Conservation (phyloP, 306 rosid species). For the cucumber (Cucumis sativus) region Cucumber_9930_V3 NC_026655.2:27751001-27751500, state of each 20-base stretch:
- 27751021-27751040: background rate
- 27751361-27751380: conserved; percentile 23
- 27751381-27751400: conserved; percentile 23
- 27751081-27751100: background rate
- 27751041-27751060: background rate
- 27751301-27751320: conserved; percentile 8
- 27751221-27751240: background rate
- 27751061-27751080: background rate
- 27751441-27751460: conserved; percentile 13
- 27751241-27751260: background rate
- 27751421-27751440: conserved; percentile 24
- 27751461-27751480: background rate
- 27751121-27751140: background rate
- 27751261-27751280: background rate
- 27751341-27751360: conserved; percentile 25
- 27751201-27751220: background rate
- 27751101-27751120: background rate
- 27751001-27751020: background rate
- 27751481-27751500: background rate
- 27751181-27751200: background rate
- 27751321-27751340: conserved; percentile 25
- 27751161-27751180: background rate
- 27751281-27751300: background rate
- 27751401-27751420: conserved; percentile 23
- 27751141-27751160: background rate